phyloP scores from a whole-genome alignment of 1,284 basidiomycete species.

The Cerioporus squamosus region DNA sequence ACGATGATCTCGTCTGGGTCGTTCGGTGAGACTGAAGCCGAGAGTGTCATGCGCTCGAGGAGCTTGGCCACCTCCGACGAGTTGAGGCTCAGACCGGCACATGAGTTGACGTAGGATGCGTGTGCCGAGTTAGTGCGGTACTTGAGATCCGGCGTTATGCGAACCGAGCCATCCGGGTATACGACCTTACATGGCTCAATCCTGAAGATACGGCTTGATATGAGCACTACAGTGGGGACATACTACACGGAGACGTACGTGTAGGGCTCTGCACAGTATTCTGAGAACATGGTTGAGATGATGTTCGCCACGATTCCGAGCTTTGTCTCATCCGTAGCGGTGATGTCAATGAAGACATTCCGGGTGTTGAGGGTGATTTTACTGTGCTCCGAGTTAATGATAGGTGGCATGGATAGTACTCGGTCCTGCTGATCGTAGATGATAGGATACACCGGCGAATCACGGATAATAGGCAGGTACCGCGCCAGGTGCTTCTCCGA shows the following conservation, averaged over 20 bases:
- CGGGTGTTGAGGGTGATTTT: slow-evolving; percentile 96
- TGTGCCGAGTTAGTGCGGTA: slow-evolving; percentile 77
- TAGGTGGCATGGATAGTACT: slow-evolving; percentile 97
- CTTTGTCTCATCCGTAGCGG: slow-evolving; percentile 98
- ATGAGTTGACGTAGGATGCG: slow-evolving; percentile 93
- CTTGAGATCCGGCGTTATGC: slow-evolving; percentile 84
- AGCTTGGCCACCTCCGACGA: slow-evolving; percentile 65
- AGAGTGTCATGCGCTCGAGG: slow-evolving; percentile 78
- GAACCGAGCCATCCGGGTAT: slow-evolving; percentile 75
- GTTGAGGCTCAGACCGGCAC: slow-evolving; percentile 83
- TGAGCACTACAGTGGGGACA: background rate
- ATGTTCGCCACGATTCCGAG: slow-evolving; percentile 95
- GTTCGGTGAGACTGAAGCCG: slow-evolving; percentile 50
- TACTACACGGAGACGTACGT: slow-evolving; percentile 50
- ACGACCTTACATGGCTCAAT: slow-evolving; percentile 91
- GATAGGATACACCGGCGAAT: slow-evolving; percentile 96
- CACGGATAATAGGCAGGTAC: slow-evolving; percentile 93
- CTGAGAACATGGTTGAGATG: slow-evolving; percentile 95
- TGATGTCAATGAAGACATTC: slow-evolving; percentile 97
- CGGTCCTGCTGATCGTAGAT: slow-evolving; percentile 91
- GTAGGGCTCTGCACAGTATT: slow-evolving; percentile 93
- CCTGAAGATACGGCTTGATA: slow-evolving; percentile 43
- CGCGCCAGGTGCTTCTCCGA: slow-evolving; percentile 89
- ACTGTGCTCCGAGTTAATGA: slow-evolving; percentile 97
- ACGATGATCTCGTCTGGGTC: slow-evolving; percentile 75